Evolutionary conservation across 2,329 filamentous ascomycete species (phyloP).

Genomic region (Colletotrichum acutatum): DNA sequence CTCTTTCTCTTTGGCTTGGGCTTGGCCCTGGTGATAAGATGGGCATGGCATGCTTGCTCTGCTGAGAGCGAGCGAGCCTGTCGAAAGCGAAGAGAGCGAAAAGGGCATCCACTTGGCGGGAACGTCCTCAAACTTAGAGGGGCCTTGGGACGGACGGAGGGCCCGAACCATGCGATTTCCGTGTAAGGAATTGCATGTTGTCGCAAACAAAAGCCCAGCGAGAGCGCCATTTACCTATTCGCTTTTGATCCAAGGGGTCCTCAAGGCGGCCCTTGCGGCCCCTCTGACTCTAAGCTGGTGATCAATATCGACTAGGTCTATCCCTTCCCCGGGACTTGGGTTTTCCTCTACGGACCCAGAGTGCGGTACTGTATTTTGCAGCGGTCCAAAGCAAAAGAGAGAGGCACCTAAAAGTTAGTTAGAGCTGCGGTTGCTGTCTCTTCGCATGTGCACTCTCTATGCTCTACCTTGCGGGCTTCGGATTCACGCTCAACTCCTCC

Average conservation of each 20-base stretch:
- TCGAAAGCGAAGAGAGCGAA: background rate
- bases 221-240: background rate
- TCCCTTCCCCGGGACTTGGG: background rate
- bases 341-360: too few species aligned
- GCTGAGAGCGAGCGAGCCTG: background rate
- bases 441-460: conserved; percentile 4
- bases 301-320: conserved; percentile 6
- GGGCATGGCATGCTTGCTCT: background rate
- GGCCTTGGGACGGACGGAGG: conserved; percentile 22
- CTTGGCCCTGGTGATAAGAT: background rate
- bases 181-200: background rate
- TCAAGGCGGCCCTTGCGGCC: background rate
- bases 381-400: background rate
- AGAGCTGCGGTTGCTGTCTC: background rate
- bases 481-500: background rate
- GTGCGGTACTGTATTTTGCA: background rate
- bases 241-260: background rate
- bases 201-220: background rate
- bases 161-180: conserved; percentile 20
- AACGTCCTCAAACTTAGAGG: conserved; percentile 14
- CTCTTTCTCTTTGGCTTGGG: background rate
- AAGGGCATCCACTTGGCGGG: background rate
- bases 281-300: background rate
- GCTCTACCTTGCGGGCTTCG: conserved; percentile 1
- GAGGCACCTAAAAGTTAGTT: background rate